Percentiles rank a stretch among this genome's conserved stretches.
Evolutionary conservation across 345 rosid genomes (phyloP).

Genomic region (Pistacia vera): DNA sequence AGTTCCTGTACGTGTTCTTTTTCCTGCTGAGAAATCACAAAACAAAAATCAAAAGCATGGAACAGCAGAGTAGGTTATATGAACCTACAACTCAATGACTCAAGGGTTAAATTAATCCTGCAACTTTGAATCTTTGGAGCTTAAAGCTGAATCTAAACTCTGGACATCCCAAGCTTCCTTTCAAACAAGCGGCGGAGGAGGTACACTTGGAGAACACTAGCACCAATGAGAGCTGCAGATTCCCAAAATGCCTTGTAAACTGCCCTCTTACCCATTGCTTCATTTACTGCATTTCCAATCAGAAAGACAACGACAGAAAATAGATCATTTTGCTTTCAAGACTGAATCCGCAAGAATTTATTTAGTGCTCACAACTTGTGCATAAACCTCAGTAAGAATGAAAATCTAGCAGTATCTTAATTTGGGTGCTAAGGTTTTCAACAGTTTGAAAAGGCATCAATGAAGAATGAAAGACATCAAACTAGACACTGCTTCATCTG

Average conservation of each 20-base stretch:
- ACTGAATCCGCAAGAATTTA: neutral
- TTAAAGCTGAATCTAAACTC: constrained; percentile 42
- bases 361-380: neutral
- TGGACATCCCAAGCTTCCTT: constrained; percentile 60
- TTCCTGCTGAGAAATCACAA: neutral
- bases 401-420: too few relatives aligned
- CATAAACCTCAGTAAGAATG: too few relatives aligned
- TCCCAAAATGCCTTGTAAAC: constrained; percentile 66
- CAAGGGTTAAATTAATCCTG: too few relatives aligned
- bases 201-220: constrained; percentile 64
- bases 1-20: constrained; percentile 10
- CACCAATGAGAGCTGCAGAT: constrained; percentile 63
- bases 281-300: constrained; percentile 55
- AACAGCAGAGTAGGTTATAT: neutral
- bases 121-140: too few relatives aligned
- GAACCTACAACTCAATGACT: neutral
- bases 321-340: neutral
- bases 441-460: neutral
- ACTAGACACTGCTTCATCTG: neutral
- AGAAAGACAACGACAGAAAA: neutral
- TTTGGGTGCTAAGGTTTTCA: too few relatives aligned
- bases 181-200: constrained; percentile 70
- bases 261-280: constrained; percentile 61
- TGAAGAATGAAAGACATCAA: neutral
- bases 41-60: neutral